phyloP scores from a whole-genome alignment of 2,329 filamentous ascomycete genomes.

The Thermoascus crustaceus region DNA sequence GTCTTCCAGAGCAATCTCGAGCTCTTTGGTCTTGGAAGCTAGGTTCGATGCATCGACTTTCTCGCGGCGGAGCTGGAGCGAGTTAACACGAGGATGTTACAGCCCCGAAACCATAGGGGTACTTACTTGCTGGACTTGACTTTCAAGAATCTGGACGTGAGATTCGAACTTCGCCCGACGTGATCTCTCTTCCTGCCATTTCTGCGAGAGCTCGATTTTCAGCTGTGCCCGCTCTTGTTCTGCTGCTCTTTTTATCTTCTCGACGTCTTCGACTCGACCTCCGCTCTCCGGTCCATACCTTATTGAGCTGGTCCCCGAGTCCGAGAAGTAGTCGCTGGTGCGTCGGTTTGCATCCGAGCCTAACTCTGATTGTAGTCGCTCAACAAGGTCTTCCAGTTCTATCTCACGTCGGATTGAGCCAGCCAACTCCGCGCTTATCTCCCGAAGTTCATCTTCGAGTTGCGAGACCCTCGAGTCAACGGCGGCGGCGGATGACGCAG shows the following conservation, averaged over 20 bases:
- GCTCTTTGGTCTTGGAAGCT: conserved; percentile 59
- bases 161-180: conserved; percentile 68
- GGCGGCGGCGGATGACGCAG: conserved; percentile 36
- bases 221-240: conserved; percentile 89
- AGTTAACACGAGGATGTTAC: conserved; percentile 14
- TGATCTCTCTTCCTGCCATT: conserved; percentile 77
- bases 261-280: conserved; percentile 59
- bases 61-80: conserved; percentile 37
- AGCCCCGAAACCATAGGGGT: no score
- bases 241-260: conserved; percentile 70
- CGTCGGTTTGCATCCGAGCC: conserved; percentile 55
- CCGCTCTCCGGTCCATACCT: conserved; percentile 60
- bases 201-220: conserved; percentile 73
- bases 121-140: conserved; percentile 59
- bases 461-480: conserved; percentile 62
- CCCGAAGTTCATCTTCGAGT: conserved; percentile 87
- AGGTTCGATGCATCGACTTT: conserved; percentile 43
- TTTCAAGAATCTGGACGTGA: conserved; percentile 75
- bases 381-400: conserved; percentile 90
- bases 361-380: conserved; percentile 72
- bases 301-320: conserved; percentile 81
- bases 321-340: conserved; percentile 96
- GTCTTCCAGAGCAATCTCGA: conserved; percentile 75
- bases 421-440: conserved; percentile 87
- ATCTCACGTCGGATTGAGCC: conserved; percentile 90